Percentiles rank a stretch among this genome's conserved stretches.
phyloP scores from a whole-genome alignment of 1,139 yeast species.

The Eremothecium cymbalariae region DNA sequence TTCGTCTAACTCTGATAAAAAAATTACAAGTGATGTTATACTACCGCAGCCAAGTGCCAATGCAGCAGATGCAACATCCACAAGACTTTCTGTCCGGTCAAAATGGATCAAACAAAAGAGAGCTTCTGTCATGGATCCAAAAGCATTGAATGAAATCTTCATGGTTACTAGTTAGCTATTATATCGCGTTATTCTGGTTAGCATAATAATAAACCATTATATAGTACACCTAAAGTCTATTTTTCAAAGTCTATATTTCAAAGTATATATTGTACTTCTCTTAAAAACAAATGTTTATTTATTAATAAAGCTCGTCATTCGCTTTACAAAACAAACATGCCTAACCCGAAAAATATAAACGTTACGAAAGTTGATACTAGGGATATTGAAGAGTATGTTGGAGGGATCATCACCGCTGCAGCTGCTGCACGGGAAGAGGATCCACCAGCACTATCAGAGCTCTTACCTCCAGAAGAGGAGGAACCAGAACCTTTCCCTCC shows the following conservation, averaged over 20 bases:
- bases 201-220: no score
- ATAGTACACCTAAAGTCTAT: not conserved
- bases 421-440: slow-evolving; percentile 3
- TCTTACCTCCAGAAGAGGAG: slow-evolving; percentile 14
- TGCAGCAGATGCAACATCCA: slow-evolving; percentile 35
- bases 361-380: not conserved
- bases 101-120: slow-evolving; percentile 82
- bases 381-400: not conserved
- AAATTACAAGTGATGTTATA: slow-evolving; percentile 33
- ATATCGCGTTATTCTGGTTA: slow-evolving; percentile 1
- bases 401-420: not conserved
- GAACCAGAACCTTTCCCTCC: slow-evolving; percentile 31
- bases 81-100: slow-evolving; percentile 72
- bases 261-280: not conserved
- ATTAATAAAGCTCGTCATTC: not conserved
- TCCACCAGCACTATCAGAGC: slow-evolving; percentile 8
- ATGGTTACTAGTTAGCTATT: slow-evolving; percentile 53
- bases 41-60: slow-evolving; percentile 34
- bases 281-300: not conserved
- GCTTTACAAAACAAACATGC: slow-evolving; percentile 1
- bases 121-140: slow-evolving; percentile 82
- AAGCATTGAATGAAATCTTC: slow-evolving; percentile 83
- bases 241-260: not conserved
- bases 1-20: slow-evolving; percentile 21
- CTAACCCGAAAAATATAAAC: slow-evolving; percentile 1